Conservation (phyloP, 352 stramenopile genomes). For the Pythium biforme region DNA sequence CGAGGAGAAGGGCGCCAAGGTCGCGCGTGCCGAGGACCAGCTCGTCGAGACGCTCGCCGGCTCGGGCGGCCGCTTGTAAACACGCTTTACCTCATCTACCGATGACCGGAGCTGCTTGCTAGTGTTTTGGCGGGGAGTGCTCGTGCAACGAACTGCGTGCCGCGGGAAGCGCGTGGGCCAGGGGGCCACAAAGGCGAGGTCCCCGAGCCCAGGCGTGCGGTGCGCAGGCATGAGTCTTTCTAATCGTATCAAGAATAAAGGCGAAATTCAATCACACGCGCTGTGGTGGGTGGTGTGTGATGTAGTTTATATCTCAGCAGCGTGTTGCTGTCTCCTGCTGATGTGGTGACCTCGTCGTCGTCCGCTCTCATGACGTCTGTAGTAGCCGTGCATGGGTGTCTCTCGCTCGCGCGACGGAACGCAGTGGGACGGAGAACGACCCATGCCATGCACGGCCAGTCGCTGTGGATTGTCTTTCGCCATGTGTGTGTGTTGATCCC, state of each 20-base stretch:
- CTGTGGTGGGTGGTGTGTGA: background rate
- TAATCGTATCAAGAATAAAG: slow-evolving; percentile 84
- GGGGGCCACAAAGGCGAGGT: background rate
- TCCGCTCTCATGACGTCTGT: too few species aligned
- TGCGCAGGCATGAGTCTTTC: slow-evolving; percentile 40
- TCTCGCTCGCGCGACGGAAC: too few species aligned
- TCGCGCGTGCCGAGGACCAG: slow-evolving; percentile 85
- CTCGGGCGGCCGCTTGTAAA: slow-evolving; percentile 89
- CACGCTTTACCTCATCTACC: slow-evolving; percentile 6
- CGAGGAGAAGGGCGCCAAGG: slow-evolving; percentile 91
- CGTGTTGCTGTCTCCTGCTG: too few species aligned
- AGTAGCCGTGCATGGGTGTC: too few species aligned
- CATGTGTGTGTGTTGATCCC: too few species aligned
- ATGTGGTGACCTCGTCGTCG: too few species aligned
- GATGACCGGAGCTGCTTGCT: slow-evolving; percentile 20
- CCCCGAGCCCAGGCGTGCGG: background rate
- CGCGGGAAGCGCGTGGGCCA: background rate
- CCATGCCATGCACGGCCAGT: too few species aligned
- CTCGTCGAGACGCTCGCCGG: slow-evolving; percentile 86
- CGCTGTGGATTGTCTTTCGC: too few species aligned
- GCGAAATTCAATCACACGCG: slow-evolving; percentile 59
- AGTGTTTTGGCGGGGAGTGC: slow-evolving; percentile 26
- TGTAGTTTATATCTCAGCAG: too few species aligned
- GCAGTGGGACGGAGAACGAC: too few species aligned
- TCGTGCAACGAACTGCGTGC: background rate